Evolutionary conservation across 176 grass and related monocot genomes (phyloP).

Genomic region (Aegilops sharonensis): DNA sequence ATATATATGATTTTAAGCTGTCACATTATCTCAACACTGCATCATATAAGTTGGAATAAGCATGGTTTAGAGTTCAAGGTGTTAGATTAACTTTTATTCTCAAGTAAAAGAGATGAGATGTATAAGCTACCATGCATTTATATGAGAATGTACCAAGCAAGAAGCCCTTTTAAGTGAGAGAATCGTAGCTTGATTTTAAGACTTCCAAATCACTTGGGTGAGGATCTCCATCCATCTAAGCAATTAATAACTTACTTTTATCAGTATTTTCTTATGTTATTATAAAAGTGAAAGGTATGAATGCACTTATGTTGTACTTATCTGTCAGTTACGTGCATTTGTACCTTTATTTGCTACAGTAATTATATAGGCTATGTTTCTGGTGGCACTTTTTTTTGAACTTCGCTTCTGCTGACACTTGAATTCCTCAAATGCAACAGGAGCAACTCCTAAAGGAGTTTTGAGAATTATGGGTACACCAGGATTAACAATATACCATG

Average conservation of each 20-base stretch:
- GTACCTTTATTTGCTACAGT: not conserved
- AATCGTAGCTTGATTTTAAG: not conserved
- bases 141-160: not conserved
- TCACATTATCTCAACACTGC: not conserved
- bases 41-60: not conserved
- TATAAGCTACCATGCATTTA: not conserved
- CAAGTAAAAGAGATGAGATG: constrained; percentile 13
- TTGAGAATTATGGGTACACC: constrained; percentile 80
- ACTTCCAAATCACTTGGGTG: constrained; percentile 1
- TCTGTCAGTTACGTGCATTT: not conserved
- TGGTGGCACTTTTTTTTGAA: not conserved
- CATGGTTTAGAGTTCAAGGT: not conserved
- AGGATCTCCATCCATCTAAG: not conserved
- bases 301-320: not conserved
- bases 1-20: not conserved
- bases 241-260: not conserved
- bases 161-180: not conserved
- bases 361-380: not conserved
- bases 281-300: not conserved
- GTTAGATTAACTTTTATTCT: not conserved
- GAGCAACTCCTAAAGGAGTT: constrained; percentile 97
- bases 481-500: constrained; percentile 94
- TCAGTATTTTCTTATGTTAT: not conserved
- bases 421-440: constrained; percentile 42
- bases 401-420: constrained; percentile 16